Conservation (phyloP, 1,139 yeast genomes). For the Geotrichum bryndzae region DNA sequence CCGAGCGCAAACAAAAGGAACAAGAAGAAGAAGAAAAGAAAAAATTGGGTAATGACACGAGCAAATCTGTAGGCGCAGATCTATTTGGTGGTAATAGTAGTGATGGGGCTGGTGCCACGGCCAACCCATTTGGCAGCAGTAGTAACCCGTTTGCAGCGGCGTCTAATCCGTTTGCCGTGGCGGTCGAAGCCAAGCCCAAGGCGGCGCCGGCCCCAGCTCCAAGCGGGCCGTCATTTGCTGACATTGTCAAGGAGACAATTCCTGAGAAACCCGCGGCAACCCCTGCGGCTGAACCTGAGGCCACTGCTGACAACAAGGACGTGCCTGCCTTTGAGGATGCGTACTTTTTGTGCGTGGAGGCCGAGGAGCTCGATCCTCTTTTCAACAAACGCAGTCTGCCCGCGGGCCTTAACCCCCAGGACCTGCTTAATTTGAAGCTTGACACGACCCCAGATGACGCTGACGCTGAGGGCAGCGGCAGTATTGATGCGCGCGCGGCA, state of each 20-base stretch:
- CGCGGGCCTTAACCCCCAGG: slow-evolving; percentile 15
- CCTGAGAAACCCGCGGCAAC: slow-evolving; percentile 2
- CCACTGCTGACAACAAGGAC: background rate
- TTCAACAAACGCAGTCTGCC: slow-evolving; percentile 11
- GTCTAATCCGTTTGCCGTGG: slow-evolving; percentile 7
- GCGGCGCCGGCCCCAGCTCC: background rate
- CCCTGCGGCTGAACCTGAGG: background rate
- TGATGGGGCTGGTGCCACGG: background rate
- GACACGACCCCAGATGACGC: slow-evolving; percentile 9
- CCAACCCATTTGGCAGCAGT: slow-evolving; percentile 10
- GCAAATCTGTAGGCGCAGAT: background rate
- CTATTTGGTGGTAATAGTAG: background rate
- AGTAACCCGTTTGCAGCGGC: slow-evolving; percentile 11
- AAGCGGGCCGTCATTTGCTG: background rate
- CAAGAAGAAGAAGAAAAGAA: slow-evolving; percentile 3
- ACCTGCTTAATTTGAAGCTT: slow-evolving; percentile 9
- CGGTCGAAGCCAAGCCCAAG: background rate
- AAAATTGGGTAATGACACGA: background rate
- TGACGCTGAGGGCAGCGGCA: background rate
- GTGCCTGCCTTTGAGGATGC: slow-evolving; percentile 6
- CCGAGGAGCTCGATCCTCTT: slow-evolving; percentile 17
- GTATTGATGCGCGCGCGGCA: background rate
- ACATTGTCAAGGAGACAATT: slow-evolving; percentile 1
- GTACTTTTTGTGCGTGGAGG: slow-evolving; percentile 14
- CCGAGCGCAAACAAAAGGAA: slow-evolving; percentile 3